Evolutionary conservation across 306 rosid species (phyloP).

Genomic region (Cucurbita maxima): DNA sequence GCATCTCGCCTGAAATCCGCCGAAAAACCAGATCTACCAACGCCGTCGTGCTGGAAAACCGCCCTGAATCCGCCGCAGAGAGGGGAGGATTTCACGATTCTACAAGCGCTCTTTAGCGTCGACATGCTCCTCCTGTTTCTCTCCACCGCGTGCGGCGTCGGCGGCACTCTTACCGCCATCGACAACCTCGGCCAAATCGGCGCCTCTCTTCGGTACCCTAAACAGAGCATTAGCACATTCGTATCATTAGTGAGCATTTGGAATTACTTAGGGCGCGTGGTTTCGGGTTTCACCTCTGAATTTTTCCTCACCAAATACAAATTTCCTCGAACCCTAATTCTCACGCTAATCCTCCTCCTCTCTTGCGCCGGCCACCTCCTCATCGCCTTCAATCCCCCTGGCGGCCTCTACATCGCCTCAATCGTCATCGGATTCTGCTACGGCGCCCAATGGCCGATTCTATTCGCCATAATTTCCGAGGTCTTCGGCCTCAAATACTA

Average conservation of each 20-base stretch:
- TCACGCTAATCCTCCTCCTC: constrained; percentile 27
- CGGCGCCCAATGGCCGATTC: constrained; percentile 14
- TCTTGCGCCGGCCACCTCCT: constrained; percentile 41
- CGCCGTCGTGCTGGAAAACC: constrained; percentile 30
- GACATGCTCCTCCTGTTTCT: constrained; percentile 39
- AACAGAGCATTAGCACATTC: constrained; percentile 24
- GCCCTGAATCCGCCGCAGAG: constrained; percentile 25
- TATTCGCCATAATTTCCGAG: constrained; percentile 8
- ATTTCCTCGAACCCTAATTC: constrained; percentile 35
- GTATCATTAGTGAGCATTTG: constrained; percentile 42
- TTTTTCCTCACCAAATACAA: constrained; percentile 18
- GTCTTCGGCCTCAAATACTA: constrained; percentile 13
- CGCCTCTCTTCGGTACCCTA: constrained; percentile 18
- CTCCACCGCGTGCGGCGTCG: constrained; percentile 34
- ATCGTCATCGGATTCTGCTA: constrained; percentile 8
- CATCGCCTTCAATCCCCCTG: constrained; percentile 26
- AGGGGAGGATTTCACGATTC: constrained; percentile 45
- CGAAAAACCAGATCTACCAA: background rate
- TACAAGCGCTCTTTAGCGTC: constrained; percentile 38
- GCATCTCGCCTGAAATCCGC: background rate
- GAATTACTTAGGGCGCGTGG: constrained; percentile 43
- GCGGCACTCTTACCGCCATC: constrained; percentile 38
- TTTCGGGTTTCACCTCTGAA: constrained; percentile 34
- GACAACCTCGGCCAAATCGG: constrained; percentile 44
- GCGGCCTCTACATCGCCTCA: constrained; percentile 30